Evolutionary conservation across 2,329 filamentous ascomycete genomes (phyloP).

Genomic region (Alternaria sp.): DNA sequence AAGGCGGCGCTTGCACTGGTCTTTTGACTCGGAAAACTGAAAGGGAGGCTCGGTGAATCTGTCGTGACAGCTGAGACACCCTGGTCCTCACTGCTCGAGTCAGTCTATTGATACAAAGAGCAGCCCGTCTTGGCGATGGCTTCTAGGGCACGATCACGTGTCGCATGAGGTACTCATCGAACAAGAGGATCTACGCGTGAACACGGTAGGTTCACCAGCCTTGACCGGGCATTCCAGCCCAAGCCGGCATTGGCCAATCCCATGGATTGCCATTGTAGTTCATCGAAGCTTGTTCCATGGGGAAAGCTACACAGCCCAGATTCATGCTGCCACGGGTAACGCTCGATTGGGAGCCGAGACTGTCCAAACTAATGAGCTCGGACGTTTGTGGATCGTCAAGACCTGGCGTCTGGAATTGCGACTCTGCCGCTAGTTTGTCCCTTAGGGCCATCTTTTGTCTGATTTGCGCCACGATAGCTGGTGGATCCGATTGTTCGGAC

Average conservation of each 20-base stretch:
- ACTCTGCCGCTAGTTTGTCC: background rate
- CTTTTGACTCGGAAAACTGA: background rate
- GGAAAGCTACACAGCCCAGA: background rate
- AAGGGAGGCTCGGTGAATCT: background rate
- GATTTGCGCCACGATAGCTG: slow-evolving; percentile 11
- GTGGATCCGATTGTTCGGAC: slow-evolving; percentile 2
- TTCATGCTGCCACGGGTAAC: background rate
- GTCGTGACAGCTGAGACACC: background rate
- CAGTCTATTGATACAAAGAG: background rate
- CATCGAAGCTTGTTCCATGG: slow-evolving; percentile 1
- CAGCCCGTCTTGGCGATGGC: background rate
- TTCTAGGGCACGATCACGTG: background rate
- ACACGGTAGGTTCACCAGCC: slow-evolving; percentile 5
- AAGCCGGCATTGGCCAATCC: slow-evolving; percentile 9
- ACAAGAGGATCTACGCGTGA: background rate
- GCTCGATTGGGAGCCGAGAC: background rate
- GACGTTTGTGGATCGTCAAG: background rate
- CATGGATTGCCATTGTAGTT: slow-evolving; percentile 5
- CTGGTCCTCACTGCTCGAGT: background rate
- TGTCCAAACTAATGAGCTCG: background rate
- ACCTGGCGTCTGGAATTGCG: background rate
- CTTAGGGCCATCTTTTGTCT: slow-evolving; percentile 1
- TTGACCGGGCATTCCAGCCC: slow-evolving; percentile 7
- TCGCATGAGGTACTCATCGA: background rate
- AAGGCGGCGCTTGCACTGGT: background rate